A percentile compares a stretch with the other conserved stretches of the same genome.
phyloP scores from a whole-genome alignment of 768 basidiomycete genomes.

The Mycena indigotica region DNA sequence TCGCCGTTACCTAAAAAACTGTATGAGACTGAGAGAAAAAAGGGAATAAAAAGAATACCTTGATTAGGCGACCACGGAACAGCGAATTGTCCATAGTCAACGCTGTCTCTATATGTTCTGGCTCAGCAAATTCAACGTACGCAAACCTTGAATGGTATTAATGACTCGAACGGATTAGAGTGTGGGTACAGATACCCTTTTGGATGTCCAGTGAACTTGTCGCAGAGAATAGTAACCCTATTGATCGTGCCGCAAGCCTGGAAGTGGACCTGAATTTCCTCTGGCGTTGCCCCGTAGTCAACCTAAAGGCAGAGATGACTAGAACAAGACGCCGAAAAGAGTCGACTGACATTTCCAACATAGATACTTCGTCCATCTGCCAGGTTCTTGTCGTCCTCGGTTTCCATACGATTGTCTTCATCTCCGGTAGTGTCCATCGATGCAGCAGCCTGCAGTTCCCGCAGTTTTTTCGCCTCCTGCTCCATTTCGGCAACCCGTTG shows the following conservation, averaged over 20 bases:
- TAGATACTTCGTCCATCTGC: constrained; percentile 89
- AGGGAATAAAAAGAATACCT: constrained; percentile 47
- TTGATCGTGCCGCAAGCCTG: constrained; percentile 98
- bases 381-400: constrained; percentile 80
- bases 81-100: constrained; percentile 94
- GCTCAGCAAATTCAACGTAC: constrained; percentile 97
- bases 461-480: constrained; percentile 81
- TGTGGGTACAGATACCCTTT: constrained; percentile 69
- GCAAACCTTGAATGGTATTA: constrained; percentile 66
- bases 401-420: constrained; percentile 61
- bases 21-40: neutral
- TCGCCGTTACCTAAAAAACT: constrained; percentile 77
- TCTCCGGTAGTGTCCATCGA: constrained; percentile 56
- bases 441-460: constrained; percentile 82
- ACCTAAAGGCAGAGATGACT: constrained; percentile 56
- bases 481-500: constrained; percentile 94
- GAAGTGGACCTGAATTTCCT: constrained; percentile 97
- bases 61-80: constrained; percentile 91
- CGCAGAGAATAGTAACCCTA: constrained; percentile 97
- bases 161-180: constrained; percentile 13
- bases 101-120: constrained; percentile 88
- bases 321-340: constrained; percentile 14
- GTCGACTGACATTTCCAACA: constrained; percentile 87
- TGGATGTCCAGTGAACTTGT: constrained; percentile 99
- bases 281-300: constrained; percentile 95